These are phyloP conservation scores for Limnomonas spitsbergensis DNA, from an alignment of 139 green algal genomes.

Conservation along the genomic window DNA sequence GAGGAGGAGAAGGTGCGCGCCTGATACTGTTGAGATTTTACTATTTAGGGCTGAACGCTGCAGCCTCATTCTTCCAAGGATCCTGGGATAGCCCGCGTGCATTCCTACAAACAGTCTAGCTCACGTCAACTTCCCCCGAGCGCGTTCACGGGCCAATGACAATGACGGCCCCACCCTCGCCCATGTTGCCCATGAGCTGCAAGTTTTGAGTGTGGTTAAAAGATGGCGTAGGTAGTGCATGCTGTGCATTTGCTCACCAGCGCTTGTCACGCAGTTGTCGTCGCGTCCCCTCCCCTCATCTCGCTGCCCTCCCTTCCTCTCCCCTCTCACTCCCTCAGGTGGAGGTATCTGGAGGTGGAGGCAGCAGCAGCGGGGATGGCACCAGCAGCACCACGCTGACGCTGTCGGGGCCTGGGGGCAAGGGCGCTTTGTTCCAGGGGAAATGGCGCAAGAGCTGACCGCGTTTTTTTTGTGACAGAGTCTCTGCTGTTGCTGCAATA, in stretches of 20 bases:
- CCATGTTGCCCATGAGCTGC: background rate
- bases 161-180: too few relatives aligned
- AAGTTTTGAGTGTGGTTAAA: background rate
- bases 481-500: too few relatives aligned
- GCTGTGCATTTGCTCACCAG: too few relatives aligned
- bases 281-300: background rate
- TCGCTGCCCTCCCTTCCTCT: background rate
- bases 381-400: background rate
- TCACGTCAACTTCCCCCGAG: background rate
- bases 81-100: background rate
- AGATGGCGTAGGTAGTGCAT: too few relatives aligned
- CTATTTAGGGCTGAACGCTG: background rate
- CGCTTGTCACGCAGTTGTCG: background rate
- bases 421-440: background rate
- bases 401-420: background rate
- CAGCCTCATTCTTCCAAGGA: background rate
- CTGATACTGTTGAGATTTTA: background rate
- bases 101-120: background rate
- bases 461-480: background rate
- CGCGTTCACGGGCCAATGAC: too few relatives aligned
- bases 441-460: background rate
- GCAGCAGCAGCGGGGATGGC: background rate
- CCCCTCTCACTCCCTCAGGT: background rate
- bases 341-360: background rate
- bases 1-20: background rate